These are phyloP conservation scores for Margaritispora aquatica DNA, from an alignment of 495 filamentous ascomycete species.

Conservation along the genomic window DNA sequence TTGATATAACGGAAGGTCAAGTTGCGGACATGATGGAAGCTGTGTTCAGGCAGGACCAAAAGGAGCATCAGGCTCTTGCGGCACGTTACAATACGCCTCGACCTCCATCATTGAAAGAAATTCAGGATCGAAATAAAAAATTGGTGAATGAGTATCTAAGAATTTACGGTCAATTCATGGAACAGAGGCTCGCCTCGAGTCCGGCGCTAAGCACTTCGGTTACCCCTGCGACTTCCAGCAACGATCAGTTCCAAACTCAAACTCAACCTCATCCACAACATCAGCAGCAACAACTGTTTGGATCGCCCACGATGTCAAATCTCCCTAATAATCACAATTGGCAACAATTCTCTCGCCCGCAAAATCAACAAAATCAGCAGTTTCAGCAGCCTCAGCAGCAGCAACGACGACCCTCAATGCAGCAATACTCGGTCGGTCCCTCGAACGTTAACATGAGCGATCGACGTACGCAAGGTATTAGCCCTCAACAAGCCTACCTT, in stretches of 20 bases:
- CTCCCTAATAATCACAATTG: constrained; percentile 3
- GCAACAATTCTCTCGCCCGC: background rate
- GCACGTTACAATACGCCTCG: constrained; percentile 15
- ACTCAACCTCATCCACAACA: background rate
- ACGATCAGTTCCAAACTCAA: background rate
- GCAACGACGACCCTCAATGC: constrained; percentile 2
- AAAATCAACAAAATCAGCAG: too few species aligned
- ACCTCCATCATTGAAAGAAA: constrained; percentile 28
- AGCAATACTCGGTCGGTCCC: background rate
- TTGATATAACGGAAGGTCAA: constrained; percentile 24
- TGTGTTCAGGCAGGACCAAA: constrained; percentile 32
- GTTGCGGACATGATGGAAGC: constrained; percentile 28
- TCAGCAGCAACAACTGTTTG: background rate
- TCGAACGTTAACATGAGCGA: constrained; percentile 6
- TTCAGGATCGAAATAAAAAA: constrained; percentile 18
- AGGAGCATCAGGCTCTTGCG: constrained; percentile 23
- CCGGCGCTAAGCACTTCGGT: background rate
- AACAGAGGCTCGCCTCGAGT: background rate
- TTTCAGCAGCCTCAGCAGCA: background rate
- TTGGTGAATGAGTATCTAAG: constrained; percentile 13
- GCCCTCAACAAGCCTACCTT: background rate
- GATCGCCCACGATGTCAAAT: constrained; percentile 6
- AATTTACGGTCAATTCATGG: constrained; percentile 2
- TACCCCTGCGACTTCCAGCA: constrained; percentile 6
- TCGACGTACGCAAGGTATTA: constrained; percentile 2